Percentiles rank a stretch among this genome's conserved stretches.
These are phyloP conservation scores for Melaleuca quinquenervia DNA, from an alignment of 345 rosid genomes.

Conservation along the genomic window DNA sequence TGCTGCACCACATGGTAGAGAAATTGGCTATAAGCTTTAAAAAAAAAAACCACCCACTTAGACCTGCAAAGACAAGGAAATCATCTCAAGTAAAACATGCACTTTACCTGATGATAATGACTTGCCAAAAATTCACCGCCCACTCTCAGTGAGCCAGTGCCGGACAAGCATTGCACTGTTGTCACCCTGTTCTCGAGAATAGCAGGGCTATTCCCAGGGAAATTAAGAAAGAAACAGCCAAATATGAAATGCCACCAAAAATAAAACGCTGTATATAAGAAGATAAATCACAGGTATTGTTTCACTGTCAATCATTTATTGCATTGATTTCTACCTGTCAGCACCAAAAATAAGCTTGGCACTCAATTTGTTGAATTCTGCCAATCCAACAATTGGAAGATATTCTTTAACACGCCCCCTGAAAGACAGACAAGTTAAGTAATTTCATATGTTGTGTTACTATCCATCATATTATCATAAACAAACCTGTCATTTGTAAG, in stretches of 20 bases:
- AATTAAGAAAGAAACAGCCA: not conserved
- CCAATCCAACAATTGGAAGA: slow-evolving; percentile 80
- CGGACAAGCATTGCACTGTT: slow-evolving; percentile 91
- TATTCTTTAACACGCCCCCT: slow-evolving; percentile 74
- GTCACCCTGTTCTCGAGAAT: slow-evolving; percentile 62
- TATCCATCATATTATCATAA: not conserved
- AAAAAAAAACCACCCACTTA: not conserved
- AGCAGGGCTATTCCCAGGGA: slow-evolving; percentile 49
- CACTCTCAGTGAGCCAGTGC: slow-evolving; percentile 93
- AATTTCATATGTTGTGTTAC: not conserved
- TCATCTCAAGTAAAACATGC: not conserved
- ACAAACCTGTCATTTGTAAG: slow-evolving; percentile 52
- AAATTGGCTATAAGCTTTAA: not conserved
- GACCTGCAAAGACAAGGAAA: not conserved
- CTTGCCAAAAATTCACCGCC: slow-evolving; percentile 87
- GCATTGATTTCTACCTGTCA: slow-evolving; percentile 31
- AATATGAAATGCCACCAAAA: not conserved
- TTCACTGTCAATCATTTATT: not conserved
- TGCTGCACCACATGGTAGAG: slow-evolving; percentile 21
- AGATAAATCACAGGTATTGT: not conserved
- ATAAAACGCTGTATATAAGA: not conserved
- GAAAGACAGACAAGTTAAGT: not conserved
- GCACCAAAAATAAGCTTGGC: slow-evolving; percentile 77
- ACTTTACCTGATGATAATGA: slow-evolving; percentile 58
- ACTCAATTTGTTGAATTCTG: slow-evolving; percentile 75